Evolutionary conservation across 75 land plant genomes (phyloP).

Genomic region (Isoetes taiwanensis): DNA sequence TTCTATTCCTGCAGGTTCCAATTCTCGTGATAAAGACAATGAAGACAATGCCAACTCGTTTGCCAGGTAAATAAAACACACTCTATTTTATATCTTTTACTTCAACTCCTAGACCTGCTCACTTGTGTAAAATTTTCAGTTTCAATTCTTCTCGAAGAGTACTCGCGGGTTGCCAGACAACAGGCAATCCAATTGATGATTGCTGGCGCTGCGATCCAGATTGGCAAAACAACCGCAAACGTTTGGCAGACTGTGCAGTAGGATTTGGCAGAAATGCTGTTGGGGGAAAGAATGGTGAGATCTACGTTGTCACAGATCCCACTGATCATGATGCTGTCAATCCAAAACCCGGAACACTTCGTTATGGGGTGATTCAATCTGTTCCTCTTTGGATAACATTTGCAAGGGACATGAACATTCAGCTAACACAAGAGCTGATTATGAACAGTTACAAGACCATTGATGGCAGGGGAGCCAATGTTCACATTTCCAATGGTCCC

Average conservation of each 20-base stretch:
- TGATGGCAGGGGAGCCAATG: neutral
- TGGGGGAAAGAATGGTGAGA: neutral
- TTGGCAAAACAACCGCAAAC: neutral
- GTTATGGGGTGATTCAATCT: neutral
- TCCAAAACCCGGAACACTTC: neutral
- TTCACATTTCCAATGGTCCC: neutral
- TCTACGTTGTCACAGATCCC: constrained; percentile 1
- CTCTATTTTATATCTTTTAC: no score
- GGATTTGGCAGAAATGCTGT: constrained; percentile 1
- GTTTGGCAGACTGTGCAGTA: neutral
- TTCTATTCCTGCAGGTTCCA: no score
- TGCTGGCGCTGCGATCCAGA: neutral
- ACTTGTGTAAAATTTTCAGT: no score
- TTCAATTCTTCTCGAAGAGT: no score
- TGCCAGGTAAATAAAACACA: no score
- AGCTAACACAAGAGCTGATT: neutral
- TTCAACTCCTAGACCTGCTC: no score
- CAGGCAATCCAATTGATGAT: constrained; percentile 2
- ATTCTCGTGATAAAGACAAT: no score
- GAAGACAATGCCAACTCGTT: no score
- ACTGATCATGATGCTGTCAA: neutral
- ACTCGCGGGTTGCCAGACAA: neutral
- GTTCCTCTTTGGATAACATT: constrained; percentile 1
- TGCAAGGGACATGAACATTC: constrained; percentile 1
- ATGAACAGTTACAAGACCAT: constrained; percentile 2